Conservation (phyloP, 352 stramenopile species). For the Pythium sukuiense region DNA sequence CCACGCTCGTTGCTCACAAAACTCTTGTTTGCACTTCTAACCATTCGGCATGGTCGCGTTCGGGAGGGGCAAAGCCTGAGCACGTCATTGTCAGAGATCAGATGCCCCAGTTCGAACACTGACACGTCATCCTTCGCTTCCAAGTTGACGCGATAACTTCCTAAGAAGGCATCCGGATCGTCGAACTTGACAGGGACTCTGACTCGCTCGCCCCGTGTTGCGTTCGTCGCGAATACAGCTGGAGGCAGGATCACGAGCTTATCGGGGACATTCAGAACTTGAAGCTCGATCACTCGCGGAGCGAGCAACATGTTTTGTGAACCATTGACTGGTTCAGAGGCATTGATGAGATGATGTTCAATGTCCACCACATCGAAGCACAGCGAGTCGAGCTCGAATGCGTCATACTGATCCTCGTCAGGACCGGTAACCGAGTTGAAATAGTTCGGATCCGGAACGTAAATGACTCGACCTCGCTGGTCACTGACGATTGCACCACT, state of each 20-base stretch:
- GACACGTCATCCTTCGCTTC: constrained; percentile 37
- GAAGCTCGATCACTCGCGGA: constrained; percentile 34
- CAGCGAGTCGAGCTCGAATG: constrained; percentile 8
- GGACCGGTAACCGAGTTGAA: constrained; percentile 14
- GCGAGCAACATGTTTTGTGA: not conserved
- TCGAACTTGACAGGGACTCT: constrained; percentile 50
- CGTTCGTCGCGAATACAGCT: constrained; percentile 34
- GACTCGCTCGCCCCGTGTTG: constrained; percentile 20
- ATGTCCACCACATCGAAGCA: constrained; percentile 5
- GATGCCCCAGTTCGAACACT: constrained; percentile 44
- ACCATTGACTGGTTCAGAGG: not conserved
- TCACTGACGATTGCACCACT: constrained; percentile 1
- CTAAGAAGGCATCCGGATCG: constrained; percentile 45
- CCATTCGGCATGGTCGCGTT: constrained; percentile 48
- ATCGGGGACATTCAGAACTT: constrained; percentile 55
- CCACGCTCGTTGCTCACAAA: constrained; percentile 28
- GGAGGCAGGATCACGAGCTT: constrained; percentile 48
- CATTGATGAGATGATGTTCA: not conserved
- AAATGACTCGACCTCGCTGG: constrained; percentile 17
- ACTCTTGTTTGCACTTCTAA: constrained; percentile 33
- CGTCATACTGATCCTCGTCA: not conserved
- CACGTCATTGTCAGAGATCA: constrained; percentile 50
- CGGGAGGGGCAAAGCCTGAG: constrained; percentile 44
- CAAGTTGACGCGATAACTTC: constrained; percentile 49
- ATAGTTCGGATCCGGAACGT: constrained; percentile 21